Evolutionary conservation across 163 green algal species (phyloP).

Genomic region (Scenedesmus sp.): DNA sequence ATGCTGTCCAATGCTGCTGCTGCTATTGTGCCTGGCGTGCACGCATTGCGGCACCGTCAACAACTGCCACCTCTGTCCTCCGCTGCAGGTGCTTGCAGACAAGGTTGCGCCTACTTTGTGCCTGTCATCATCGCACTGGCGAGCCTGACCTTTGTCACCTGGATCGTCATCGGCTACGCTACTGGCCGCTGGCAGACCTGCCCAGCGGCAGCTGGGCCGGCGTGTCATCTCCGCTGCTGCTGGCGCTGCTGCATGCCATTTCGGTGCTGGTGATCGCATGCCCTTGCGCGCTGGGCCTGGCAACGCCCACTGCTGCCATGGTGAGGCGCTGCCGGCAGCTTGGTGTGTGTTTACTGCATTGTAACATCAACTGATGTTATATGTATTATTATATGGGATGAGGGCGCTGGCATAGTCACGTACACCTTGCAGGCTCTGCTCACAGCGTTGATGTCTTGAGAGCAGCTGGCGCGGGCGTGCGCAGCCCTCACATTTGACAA

Average conservation of each 20-base stretch:
- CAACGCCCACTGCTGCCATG: conserved; percentile 99
- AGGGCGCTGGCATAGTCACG: too few species aligned
- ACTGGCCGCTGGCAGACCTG: not conserved
- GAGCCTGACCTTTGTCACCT: conserved; percentile 76
- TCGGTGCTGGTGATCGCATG: conserved; percentile 98
- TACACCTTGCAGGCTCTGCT: too few species aligned
- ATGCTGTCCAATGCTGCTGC: not conserved
- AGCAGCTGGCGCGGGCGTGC: too few species aligned
- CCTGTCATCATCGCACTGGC: conserved; percentile 80
- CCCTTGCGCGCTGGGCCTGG: conserved; percentile 98
- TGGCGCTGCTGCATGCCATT: conserved; percentile 94
- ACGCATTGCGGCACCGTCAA: not conserved
- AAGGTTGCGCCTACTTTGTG: conserved; percentile 85
- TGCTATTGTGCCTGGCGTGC: not conserved
- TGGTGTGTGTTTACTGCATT: not conserved
- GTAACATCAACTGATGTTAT: too few species aligned
- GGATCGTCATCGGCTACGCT: conserved; percentile 70
- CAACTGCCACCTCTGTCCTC: not conserved
- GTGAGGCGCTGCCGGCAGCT: conserved; percentile 31
- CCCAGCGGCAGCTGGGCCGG: conserved; percentile 12
- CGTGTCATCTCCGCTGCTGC: conserved; percentile 67
- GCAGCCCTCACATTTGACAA: too few species aligned
- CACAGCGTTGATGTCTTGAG: too few species aligned
- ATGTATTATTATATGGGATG: too few species aligned
- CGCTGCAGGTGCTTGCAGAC: conserved; percentile 84